Percentiles rank a stretch among this genome's conserved stretches.
These are phyloP conservation scores for Dioscorea dumetorum DNA, from an alignment of 106 monocot species.

Conservation along the genomic window DNA sequence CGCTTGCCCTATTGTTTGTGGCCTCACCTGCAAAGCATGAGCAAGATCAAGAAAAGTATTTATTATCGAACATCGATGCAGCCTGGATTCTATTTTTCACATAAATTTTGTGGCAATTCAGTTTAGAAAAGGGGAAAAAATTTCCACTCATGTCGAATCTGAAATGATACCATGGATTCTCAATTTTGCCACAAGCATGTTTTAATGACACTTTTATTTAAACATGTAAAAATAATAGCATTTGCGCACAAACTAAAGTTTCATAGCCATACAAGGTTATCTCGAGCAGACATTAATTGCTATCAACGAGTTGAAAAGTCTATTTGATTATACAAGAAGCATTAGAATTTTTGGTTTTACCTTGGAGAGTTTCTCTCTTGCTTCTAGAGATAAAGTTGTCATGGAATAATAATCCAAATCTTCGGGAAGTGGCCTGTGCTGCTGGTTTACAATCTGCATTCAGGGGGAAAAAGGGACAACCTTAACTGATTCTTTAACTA, in stretches of 20 bases:
- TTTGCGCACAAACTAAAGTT: too few species aligned
- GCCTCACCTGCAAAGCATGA: conserved; percentile 51
- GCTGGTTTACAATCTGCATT: conserved; percentile 79
- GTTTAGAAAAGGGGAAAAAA: too few species aligned
- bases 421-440: conserved; percentile 83
- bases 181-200: too few species aligned
- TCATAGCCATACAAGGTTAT: too few species aligned
- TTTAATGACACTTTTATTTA: too few species aligned
- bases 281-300: too few species aligned
- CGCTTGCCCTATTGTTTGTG: conserved; percentile 94
- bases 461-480: conserved; percentile 4
- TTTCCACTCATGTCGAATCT: too few species aligned
- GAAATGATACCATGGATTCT: too few species aligned
- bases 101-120: too few species aligned
- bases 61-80: neutral
- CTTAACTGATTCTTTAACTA: neutral
- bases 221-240: too few species aligned
- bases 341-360: conserved; percentile 13
- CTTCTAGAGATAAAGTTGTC: conserved; percentile 85
- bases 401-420: conserved; percentile 82
- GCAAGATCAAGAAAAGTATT: neutral
- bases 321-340: too few species aligned
- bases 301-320: too few species aligned
- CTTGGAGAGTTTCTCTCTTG: conserved; percentile 99
- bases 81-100: neutral